Base-by-base conservation (phyloP, 306 rosid species). In the Citrullus colocynthis region DNA sequence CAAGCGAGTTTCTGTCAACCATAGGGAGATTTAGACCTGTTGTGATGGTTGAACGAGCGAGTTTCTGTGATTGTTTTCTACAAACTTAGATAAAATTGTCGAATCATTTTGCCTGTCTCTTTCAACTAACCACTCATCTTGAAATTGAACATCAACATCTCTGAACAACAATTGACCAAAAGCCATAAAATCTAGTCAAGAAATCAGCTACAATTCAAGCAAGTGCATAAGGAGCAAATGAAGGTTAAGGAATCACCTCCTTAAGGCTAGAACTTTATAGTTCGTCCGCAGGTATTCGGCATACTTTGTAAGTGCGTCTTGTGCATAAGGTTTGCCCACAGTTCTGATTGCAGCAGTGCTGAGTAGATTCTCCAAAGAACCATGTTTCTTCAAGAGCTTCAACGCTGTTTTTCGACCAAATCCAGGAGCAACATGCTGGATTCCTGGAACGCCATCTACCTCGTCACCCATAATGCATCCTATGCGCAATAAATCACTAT, bases 391-490 rank as follows among this genome's bases (percentile, higher is more conserved):
- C 66, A 95, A 87, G 82, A 95, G 98, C 85, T 90, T 92, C 37
- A 90, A 54, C 79, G 98, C 96, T 85, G 98, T 92, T 84, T 92
- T 95, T 84, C 91, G 84, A 72, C 97, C 97, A 84, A 95, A 95
- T 75, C 86, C 91, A 73, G 98, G 98, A 60, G 83, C 97, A 63
- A 95, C 66, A 20, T 89, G 90, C 75, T 95, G 98, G 88, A 95
- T 95, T 51, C 98, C 97, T 16, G 98, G 98, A 84, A 95, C 97
- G 2, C 98, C 95, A 45, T 95, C 98, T 76, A 85, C 92, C 79
- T 88, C 89, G 78, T 95, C 97, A 11, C 98, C 98, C 75, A 95
- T 55, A 44, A 92, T 87, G 88, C 93, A 90, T 85, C 97, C 96
- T 93, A 24, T 24, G 75, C 76, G 74, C 39, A 83, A 56, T 74